Evolutionary conservation across 352 stramenopile species (phyloP).

Genomic region (Phytophthora foliorum): DNA sequence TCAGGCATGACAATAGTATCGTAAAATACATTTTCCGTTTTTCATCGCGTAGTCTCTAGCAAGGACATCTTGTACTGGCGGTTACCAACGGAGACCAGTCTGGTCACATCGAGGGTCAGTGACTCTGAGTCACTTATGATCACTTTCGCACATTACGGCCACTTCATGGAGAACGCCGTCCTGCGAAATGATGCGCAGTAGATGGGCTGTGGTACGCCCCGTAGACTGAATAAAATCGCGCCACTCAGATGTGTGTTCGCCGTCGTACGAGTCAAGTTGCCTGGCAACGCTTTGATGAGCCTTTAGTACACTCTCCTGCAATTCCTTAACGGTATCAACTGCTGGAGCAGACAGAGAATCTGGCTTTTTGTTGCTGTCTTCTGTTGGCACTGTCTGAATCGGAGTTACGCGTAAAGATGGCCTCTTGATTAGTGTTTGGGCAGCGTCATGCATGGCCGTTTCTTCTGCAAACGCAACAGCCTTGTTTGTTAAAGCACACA

Average conservation of each 20-base stretch:
- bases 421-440: constrained; percentile 54
- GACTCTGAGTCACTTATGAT: neutral
- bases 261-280: constrained; percentile 17
- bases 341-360: neutral
- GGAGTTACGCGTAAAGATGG: constrained; percentile 36
- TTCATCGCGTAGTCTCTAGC: no score
- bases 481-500: constrained; percentile 29
- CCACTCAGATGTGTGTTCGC: constrained; percentile 20
- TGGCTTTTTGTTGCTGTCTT: neutral
- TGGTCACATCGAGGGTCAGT: no score
- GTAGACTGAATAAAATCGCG: constrained; percentile 21
- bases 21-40: no score
- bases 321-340: constrained; percentile 5
- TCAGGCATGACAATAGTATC: no score
- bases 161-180: constrained; percentile 14
- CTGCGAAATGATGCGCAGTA: constrained; percentile 24
- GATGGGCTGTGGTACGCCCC: constrained; percentile 10
- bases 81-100: no score
- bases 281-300: constrained; percentile 17
- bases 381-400: neutral
- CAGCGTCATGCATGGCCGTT: constrained; percentile 53
- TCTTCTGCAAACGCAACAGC: constrained; percentile 48
- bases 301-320: constrained; percentile 17
- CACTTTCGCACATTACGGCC: neutral
- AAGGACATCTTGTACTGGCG: no score